Conservation (phyloP, 2,329 filamentous ascomycete genomes). For the Phialemonium atrogriseum region DNA sequence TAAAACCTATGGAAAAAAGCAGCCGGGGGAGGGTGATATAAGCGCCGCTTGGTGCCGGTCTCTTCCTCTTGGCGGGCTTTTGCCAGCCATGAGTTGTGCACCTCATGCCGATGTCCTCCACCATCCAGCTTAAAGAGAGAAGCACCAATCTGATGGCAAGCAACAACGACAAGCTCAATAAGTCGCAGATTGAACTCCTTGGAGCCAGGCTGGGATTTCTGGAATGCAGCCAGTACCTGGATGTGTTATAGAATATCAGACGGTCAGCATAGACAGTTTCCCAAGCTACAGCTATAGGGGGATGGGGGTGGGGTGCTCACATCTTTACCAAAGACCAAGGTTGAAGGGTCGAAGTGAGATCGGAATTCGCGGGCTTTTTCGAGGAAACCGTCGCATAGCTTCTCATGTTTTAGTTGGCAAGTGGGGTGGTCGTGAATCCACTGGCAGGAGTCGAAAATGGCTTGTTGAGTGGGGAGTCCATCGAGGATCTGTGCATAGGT, state of each 20-base stretch:
- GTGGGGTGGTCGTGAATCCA: constrained; percentile 3
- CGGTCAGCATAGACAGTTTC: no score
- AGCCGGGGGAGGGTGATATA: no score
- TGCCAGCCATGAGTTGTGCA: constrained; percentile 6
- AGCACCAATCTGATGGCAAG: constrained; percentile 9
- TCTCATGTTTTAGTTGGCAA: constrained; percentile 3
- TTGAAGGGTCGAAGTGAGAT: constrained; percentile 3
- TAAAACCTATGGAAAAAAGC: constrained; percentile 4
- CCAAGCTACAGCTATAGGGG: constrained; percentile 2
- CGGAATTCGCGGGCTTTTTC: constrained; percentile 4
- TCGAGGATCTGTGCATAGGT: constrained; percentile 6
- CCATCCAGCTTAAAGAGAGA: constrained; percentile 6
- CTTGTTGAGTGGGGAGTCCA: constrained; percentile 3
- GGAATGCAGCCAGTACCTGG: constrained; percentile 8
- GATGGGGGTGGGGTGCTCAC: not conserved
- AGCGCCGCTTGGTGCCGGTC: not conserved
- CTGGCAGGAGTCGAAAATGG: not conserved
- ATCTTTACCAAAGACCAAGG: constrained; percentile 1
- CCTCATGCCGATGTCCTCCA: constrained; percentile 5
- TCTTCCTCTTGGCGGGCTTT: no score
- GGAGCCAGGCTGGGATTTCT: constrained; percentile 3
- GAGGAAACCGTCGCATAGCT: constrained; percentile 7
- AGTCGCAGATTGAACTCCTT: constrained; percentile 7
- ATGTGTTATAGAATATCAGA: no score
- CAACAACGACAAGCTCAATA: constrained; percentile 8